Conservation (phyloP, 1,284 basidiomycete species). For the Chalciporus piperatoides region DNA sequence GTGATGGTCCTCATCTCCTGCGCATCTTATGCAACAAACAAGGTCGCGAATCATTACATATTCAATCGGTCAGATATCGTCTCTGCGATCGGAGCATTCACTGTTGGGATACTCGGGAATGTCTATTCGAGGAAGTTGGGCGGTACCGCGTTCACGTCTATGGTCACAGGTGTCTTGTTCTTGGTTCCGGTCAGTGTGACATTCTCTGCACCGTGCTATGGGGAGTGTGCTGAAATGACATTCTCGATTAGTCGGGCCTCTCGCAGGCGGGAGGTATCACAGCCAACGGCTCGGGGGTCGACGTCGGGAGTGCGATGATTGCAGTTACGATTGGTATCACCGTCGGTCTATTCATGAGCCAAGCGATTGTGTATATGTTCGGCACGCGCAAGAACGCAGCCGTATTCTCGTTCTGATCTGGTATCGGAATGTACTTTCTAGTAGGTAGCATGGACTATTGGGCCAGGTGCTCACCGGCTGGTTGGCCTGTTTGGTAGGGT, state of each 20-base stretch:
- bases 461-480: conserved; percentile 7
- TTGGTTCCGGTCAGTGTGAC: conserved; percentile 65
- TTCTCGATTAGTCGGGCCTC: conserved; percentile 64
- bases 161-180: conserved; percentile 85
- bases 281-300: conserved; percentile 65
- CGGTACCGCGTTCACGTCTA: conserved; percentile 87
- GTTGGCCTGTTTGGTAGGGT: conserved; percentile 5
- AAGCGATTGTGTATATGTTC: conserved; percentile 83
- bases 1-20: conserved; percentile 88
- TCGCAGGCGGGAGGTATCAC: conserved; percentile 82
- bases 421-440: neutral
- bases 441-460: conserved; percentile 1
- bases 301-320: conserved; percentile 81
- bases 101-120: conserved; percentile 79
- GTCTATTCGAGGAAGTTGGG: conserved; percentile 80
- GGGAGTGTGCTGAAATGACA: conserved; percentile 5
- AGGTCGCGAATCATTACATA: conserved; percentile 78
- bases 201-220: neutral
- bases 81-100: conserved; percentile 83
- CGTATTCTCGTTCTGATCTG: conserved; percentile 70
- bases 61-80: conserved; percentile 84
- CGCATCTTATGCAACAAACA: conserved; percentile 72
- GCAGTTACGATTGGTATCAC: conserved; percentile 88
- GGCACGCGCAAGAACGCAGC: conserved; percentile 79
- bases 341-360: conserved; percentile 86